Base-by-base conservation (phyloP, 306 rosid genomes). In the Erythrophleum fordii region DNA sequence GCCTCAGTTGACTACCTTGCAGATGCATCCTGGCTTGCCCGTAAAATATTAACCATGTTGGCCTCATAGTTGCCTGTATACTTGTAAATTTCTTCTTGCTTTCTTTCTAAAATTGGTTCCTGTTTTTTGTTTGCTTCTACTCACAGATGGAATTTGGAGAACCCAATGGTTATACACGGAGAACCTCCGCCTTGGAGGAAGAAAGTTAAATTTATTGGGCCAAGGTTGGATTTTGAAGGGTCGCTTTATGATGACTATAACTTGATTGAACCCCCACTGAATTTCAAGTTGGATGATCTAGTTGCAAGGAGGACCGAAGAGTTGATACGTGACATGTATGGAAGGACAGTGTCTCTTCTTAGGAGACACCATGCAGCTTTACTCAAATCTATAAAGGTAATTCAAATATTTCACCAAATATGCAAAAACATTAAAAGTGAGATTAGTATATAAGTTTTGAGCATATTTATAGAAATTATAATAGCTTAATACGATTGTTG, bases 21-120 rank as follows among this genome's bases (percentile, higher is more conserved):
- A 14, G 93, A 93, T 87, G 99, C 99, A 61, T 90, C 98, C 53
- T 96, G 98, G 97, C 97, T 96, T 81, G 98, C 99, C 78, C 99
- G 98, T 77, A 92, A 96, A 96, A 93, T 96, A 78, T 80, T 96
- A 77, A 92, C 98, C 82, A 90, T 96, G 99, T 93, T 45, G 34
- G 93, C 78, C 77, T 78, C 80, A 68, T 41, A 31, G 59, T 75
- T 46, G 69, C 66, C 26, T 66, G n/a, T 52, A 11, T 51, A 45
- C 71, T 62, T 48, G 44, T 41, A 16, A 46, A 25, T 68, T 53
- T 80, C 44, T 78, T 17, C 46, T 67, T 83, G 53, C 58, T 68
- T 12, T 83, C 39, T 41, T 58, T 37, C 75, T 35, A 65, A 61
- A 60, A 81, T 69, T 8, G 51, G 69, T 51, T 85, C 56, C 39